phyloP scores from a whole-genome alignment of 495 filamentous ascomycete species.

The Annulohypoxylon nitens region DNA sequence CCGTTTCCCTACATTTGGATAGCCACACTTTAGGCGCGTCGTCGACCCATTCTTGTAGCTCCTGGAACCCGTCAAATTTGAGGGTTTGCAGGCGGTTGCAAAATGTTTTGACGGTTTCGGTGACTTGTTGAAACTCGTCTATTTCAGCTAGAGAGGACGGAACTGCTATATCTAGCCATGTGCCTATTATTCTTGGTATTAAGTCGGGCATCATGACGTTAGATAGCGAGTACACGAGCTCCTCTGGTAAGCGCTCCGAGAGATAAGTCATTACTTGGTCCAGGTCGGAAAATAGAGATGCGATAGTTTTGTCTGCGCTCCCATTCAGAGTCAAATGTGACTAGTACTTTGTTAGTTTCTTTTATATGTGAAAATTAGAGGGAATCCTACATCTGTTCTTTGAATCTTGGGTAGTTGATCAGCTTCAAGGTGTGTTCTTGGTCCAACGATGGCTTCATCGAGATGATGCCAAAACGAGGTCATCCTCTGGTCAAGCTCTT shows the following conservation, averaged over 20 bases:
- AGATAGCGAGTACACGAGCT: conserved; percentile 72
- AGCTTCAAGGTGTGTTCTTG: conserved; percentile 59
- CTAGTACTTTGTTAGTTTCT: conserved; percentile 49
- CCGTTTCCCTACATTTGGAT: conserved; percentile 80
- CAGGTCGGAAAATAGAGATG: conserved; percentile 70
- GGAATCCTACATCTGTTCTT: conserved; percentile 56
- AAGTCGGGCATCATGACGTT: conserved; percentile 75
- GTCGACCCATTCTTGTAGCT: conserved; percentile 83
- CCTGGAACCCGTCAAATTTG: conserved; percentile 75
- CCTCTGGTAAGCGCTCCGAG: conserved; percentile 70
- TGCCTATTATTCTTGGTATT: conserved; percentile 72
- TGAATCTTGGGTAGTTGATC: conserved; percentile 51
- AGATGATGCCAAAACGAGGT: conserved; percentile 65
- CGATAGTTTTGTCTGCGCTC: conserved; percentile 54
- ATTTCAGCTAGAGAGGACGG: conserved; percentile 79
- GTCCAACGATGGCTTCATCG: conserved; percentile 62
- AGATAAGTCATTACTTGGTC: conserved; percentile 74
- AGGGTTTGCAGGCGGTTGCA: conserved; percentile 70
- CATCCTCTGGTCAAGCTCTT: conserved; percentile 65
- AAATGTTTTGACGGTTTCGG: conserved; percentile 72
- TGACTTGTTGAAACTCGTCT: conserved; percentile 72
- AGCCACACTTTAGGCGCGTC: conserved; percentile 86
- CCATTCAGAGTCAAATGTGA: conserved; percentile 51
- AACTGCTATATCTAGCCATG: conserved; percentile 81
- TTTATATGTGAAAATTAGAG: background rate